A percentile compares a stretch with the other conserved stretches of the same genome.
These are phyloP conservation scores for Plasmodium reichenowi DNA, from an alignment of 169 alveolate species.

Conservation along the genomic window DNA sequence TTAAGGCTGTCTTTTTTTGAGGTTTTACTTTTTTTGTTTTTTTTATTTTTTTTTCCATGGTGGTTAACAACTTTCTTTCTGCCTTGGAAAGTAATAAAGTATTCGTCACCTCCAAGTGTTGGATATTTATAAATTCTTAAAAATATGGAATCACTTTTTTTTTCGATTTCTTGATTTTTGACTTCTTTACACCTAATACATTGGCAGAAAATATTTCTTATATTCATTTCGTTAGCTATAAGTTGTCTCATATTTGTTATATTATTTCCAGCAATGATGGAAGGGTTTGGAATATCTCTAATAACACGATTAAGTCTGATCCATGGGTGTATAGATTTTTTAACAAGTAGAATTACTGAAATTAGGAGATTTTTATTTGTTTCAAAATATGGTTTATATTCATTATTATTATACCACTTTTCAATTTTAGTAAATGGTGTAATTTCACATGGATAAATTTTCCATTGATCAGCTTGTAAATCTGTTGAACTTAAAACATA, in stretches of 20 bases:
- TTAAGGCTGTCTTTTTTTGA: slow-evolving; percentile 8
- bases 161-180: slow-evolving; percentile 82
- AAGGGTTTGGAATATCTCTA: slow-evolving; percentile 95
- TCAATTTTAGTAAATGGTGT: slow-evolving; percentile 94
- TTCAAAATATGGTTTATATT: slow-evolving; percentile 92
- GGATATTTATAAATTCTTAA: slow-evolving; percentile 79
- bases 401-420: slow-evolving; percentile 90
- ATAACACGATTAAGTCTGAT: slow-evolving; percentile 94
- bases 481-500: slow-evolving; percentile 87
- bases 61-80: slow-evolving; percentile 60
- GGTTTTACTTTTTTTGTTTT: slow-evolving; percentile 37
- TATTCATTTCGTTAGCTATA: slow-evolving; percentile 86
- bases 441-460: slow-evolving; percentile 95
- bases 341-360: slow-evolving; percentile 86
- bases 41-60: neutral
- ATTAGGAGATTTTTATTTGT: slow-evolving; percentile 85
- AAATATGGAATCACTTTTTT: slow-evolving; percentile 65
- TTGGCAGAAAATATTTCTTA: slow-evolving; percentile 88
- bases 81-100: slow-evolving; percentile 84
- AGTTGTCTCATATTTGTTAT: slow-evolving; percentile 93
- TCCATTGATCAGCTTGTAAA: slow-evolving; percentile 97
- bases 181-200: slow-evolving; percentile 96
- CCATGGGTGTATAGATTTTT: slow-evolving; percentile 95
- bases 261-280: slow-evolving; percentile 95
- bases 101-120: slow-evolving; percentile 86